Evolutionary conservation across 2,329 filamentous ascomycete genomes (phyloP).

Genomic region (Ceratocystis destructans): DNA sequence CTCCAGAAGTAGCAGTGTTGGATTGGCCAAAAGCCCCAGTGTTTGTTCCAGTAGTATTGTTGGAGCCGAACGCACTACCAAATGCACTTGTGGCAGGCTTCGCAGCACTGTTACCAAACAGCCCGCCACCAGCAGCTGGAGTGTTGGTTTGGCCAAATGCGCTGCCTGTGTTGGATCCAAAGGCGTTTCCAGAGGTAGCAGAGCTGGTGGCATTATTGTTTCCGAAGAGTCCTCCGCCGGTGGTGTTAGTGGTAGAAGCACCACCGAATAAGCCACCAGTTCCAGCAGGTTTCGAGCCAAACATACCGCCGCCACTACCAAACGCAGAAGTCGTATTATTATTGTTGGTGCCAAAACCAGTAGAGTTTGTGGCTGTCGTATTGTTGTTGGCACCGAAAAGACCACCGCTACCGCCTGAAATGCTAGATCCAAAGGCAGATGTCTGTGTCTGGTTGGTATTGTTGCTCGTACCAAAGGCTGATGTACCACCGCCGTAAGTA

Average conservation of each 20-base stretch:
- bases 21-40: slow-evolving; percentile 24
- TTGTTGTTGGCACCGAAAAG: slow-evolving; percentile 29
- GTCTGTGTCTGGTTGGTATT: slow-evolving; percentile 26
- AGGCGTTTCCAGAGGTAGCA: slow-evolving; percentile 12
- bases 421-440: slow-evolving; percentile 24
- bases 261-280: slow-evolving; percentile 33
- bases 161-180: slow-evolving; percentile 22
- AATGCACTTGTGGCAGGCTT: slow-evolving; percentile 25
- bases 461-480: slow-evolving; percentile 21
- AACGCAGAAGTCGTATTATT: slow-evolving; percentile 21
- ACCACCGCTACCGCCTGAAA: slow-evolving; percentile 27
- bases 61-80: slow-evolving; percentile 33
- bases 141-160: slow-evolving; percentile 27
- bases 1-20: slow-evolving; percentile 23
- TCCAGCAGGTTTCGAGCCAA: slow-evolving; percentile 26
- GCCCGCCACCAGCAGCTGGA: slow-evolving; percentile 23
- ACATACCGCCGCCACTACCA: slow-evolving; percentile 26
- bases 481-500: slow-evolving; percentile 33
- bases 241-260: slow-evolving; percentile 20
- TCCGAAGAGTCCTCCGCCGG: slow-evolving; percentile 25
- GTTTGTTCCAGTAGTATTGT: slow-evolving; percentile 23
- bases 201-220: slow-evolving; percentile 23
- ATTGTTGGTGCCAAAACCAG: slow-evolving; percentile 24
- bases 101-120: slow-evolving; percentile 24
- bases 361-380: slow-evolving; percentile 20